Evolutionary conservation across 352 stramenopile species (phyloP), one percentile per base, ranked within the genome.

Genomic region (Globisporangium splendens): DNA sequence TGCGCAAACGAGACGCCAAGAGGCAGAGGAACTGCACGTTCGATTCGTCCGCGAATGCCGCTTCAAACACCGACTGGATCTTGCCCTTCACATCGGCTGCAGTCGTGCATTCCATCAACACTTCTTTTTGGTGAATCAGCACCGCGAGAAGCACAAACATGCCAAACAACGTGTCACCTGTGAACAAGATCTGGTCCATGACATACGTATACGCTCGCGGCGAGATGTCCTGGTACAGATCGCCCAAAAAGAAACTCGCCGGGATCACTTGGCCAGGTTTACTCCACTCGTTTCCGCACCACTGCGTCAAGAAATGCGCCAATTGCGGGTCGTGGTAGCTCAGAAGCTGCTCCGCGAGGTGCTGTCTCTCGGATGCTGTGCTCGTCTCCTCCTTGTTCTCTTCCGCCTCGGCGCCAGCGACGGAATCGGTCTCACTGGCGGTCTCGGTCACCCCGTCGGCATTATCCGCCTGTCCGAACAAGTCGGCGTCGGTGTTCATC

Each of bases 151-250:
- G 56, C 44, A 93, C 62, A 51, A 91, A 93, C 22, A 91, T 62
- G 14, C 81, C 77, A 54, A 91, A 89, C 13, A 87, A 61, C 28
- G 71, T 73, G 69, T 93, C 83, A 8, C 73, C 68, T 0, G 79
- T 91, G 20, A 93, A 56, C 55, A 93, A 62, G 39, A 89, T 88
- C 62, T 91, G 81, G 63, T 93, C 83, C 71, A 93, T 83, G 28
- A 93, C 63, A 54, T 83, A 84, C 38, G 87, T 72, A 28, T 91
- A 90, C 18, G 70, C 69, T 8, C 61, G 58, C 0, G 83, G 83
- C 11, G 75, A 64, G 6, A 93, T 55, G n/a, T 74, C 70, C 51
- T 86, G 76, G 61, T 90, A 90, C 24, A 90, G 54, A 46, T 89
- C 78, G 11, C 78, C 76, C 3, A 84, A 59, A 57, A 93, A 83